Base-by-base conservation (phyloP, 352 stramenopile species). In the Phytophthora cajani region DNA sequence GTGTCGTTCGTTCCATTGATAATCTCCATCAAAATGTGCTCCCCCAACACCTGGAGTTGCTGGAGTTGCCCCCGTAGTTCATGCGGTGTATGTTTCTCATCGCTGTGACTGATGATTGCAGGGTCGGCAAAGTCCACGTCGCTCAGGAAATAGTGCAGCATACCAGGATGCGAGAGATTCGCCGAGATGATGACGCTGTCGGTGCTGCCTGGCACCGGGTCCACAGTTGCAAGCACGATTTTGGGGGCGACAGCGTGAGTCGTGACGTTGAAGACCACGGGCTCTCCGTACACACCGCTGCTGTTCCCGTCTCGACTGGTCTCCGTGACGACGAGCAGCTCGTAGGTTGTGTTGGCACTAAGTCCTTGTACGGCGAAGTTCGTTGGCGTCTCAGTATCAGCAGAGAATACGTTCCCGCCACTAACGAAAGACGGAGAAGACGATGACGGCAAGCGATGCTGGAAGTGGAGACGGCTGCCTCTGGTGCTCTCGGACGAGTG, bases 71-170 rank as follows among this genome's bases (percentile, higher is more conserved):
- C 87, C 21, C 85, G 82, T 11, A 91, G 17, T 5, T 81, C 71
- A 14, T 91, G 81, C 2, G 85, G 83, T 1, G 38, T 47, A 8
- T 71, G 52, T 0, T 52, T 53, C 12, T 19, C 33, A 32, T 60
- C 44, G 19, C 46, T 52, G n/a, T 59, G 40, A 3, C 40, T 80
- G 30, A 95, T 91, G 7, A 89, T 62, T 0, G 67, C 60, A n/a
- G 86, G 88, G 38, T 94, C 88, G 0, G 86, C 80, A 63, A 93
- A 93, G 52, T 94, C 88, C 2, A 88, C 75, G 32, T 95, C 84
- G 10, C 77, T 92, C 21, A 94, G 50, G 21, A 89, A 87, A 62
- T 93, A 94, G 62, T 93, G 85, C 9, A 95, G 59, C 17, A 86
- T 71, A 0, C 87, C 88, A 5, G 88, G 85, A 1, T 81, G 62